A percentile compares a stretch with the other conserved stretches of the same genome.
Conservation (phyloP, 2,329 filamentous ascomycete species). For the Teratosphaeria zuluensis region DNA sequence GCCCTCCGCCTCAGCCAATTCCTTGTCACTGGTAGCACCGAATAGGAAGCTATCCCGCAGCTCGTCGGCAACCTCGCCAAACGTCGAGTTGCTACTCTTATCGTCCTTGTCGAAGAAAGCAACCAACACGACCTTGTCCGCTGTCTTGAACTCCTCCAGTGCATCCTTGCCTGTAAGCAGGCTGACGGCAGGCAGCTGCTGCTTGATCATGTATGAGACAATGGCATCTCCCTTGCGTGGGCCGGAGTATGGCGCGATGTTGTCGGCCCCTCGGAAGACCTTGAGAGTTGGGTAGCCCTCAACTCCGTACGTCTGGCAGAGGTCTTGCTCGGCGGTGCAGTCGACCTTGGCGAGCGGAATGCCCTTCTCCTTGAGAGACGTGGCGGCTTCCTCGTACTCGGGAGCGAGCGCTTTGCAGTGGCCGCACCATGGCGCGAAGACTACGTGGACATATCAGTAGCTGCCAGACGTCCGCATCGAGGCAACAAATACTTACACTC, state of each 20-base stretch:
- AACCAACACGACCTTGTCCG: conserved; percentile 92
- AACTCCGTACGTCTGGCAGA: conserved; percentile 82
- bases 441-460: conserved; percentile 31
- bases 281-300: conserved; percentile 98
- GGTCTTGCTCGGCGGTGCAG: conserved; percentile 87
- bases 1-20: conserved; percentile 79
- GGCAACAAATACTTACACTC: conserved; percentile 60
- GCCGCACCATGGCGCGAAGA: conserved; percentile 94
- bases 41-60: conserved; percentile 90
- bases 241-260: conserved; percentile 72
- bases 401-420: conserved; percentile 97
- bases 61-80: conserved; percentile 61
- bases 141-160: conserved; percentile 90
- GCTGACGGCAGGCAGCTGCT: conserved; percentile 87
- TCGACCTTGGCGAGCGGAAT: conserved; percentile 81
- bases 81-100: conserved; percentile 81
- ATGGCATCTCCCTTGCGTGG: conserved; percentile 76
- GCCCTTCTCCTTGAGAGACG: conserved; percentile 75
- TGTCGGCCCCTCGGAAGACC: conserved; percentile 88
- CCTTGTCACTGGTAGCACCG: conserved; percentile 73
- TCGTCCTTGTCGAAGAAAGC: conserved; percentile 73
- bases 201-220: conserved; percentile 92
- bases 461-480: background rate
- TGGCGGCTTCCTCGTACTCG: conserved; percentile 82
- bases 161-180: conserved; percentile 62